Evolutionary conservation across 768 basidiomycete species (phyloP).

Genomic region (Pleurotus pulmonarius): DNA sequence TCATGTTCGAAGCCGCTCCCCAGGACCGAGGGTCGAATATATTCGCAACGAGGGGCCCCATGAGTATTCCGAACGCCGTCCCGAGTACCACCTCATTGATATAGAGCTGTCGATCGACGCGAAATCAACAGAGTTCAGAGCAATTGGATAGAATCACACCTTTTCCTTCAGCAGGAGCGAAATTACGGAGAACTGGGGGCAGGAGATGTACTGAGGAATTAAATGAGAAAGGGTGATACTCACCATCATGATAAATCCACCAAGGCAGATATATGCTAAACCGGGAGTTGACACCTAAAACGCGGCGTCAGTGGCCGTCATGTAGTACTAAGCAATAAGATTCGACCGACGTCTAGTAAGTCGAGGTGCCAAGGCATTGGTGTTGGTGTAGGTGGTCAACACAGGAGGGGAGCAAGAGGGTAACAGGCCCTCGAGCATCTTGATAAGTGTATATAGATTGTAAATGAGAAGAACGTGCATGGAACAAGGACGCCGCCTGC

Average conservation of each 20-base stretch:
- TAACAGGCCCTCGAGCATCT: no score
- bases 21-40: constrained; percentile 79
- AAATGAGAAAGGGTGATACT: not conserved
- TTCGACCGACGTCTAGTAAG: no score
- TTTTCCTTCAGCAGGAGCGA: constrained; percentile 62
- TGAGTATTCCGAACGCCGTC: constrained; percentile 60
- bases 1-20: constrained; percentile 45
- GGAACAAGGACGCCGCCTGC: no score
- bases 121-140: not conserved
- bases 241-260: constrained; percentile 46
- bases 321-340: no score
- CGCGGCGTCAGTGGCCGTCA: no score
- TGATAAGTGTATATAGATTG: no score
- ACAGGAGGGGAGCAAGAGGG: no score
- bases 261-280: constrained; percentile 64
- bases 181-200: constrained; percentile 72
- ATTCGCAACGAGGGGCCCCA: constrained; percentile 70
- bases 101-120: constrained; percentile 50
- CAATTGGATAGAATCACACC: constrained; percentile 31
- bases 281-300: no score
- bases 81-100: constrained; percentile 94
- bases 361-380: no score
- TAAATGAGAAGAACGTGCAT: no score
- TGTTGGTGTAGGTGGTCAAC: no score
- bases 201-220: not conserved